These are phyloP conservation scores for Chaetomium sp. DNA, from an alignment of 2,329 filamentous ascomycete species.

Conservation along the genomic window DNA sequence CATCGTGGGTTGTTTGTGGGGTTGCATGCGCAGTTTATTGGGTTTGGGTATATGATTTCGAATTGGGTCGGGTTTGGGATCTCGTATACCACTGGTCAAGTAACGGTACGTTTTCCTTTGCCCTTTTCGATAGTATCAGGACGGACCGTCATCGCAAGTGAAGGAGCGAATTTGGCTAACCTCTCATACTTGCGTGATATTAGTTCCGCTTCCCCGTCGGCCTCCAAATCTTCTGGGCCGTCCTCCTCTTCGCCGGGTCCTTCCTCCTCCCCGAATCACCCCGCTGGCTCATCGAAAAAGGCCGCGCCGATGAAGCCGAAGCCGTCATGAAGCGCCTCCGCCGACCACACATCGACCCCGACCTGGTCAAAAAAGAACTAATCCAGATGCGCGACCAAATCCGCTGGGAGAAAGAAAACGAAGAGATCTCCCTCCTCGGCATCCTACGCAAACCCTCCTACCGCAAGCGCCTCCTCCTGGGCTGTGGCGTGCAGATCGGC, in stretches of 20 bases:
- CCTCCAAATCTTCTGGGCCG: neutral
- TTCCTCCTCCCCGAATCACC: conserved; percentile 46
- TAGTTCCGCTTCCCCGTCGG: neutral
- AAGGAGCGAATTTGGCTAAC: neutral
- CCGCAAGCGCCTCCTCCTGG: conserved; percentile 36
- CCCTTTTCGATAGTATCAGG: neutral
- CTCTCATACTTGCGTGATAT: neutral
- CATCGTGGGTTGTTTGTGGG: neutral
- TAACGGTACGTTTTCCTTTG: neutral
- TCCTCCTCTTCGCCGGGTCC: neutral
- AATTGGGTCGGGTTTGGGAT: neutral
- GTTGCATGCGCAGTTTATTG: neutral
- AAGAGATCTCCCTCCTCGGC: conserved; percentile 46
- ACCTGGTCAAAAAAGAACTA: conserved; percentile 49
- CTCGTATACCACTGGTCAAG: neutral
- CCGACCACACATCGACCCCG: conserved; percentile 38
- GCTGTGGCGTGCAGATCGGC: conserved; percentile 17
- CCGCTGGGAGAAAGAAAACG: conserved; percentile 15
- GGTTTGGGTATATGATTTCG: neutral
- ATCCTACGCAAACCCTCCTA: conserved; percentile 50
- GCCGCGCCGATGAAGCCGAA: conserved; percentile 59
- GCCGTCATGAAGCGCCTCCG: conserved; percentile 60
- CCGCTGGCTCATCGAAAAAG: conserved; percentile 59
- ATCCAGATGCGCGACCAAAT: conserved; percentile 61
- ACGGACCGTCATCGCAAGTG: neutral